Conservation (phyloP, 1,139 yeast genomes). For the Hansenula lynferdii region DNA sequence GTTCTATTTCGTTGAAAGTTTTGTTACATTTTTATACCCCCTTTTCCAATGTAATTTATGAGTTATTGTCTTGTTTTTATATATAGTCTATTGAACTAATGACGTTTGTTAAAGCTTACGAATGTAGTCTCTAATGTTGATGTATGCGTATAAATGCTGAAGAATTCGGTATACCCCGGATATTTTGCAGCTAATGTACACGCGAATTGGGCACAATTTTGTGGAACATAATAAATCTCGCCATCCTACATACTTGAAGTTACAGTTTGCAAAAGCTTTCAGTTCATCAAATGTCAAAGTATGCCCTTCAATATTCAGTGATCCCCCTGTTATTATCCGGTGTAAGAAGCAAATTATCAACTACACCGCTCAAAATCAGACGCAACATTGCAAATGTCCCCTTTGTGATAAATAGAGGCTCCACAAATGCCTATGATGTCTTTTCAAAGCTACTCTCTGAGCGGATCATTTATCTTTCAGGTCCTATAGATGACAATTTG, state of each 20-base stretch:
- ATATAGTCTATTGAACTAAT: too few relatives aligned
- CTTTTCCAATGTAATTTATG: neutral
- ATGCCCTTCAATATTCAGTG: too few relatives aligned
- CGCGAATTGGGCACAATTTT: too few relatives aligned
- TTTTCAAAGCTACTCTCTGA: constrained; percentile 23
- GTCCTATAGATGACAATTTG: constrained; percentile 25
- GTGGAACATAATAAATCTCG: too few relatives aligned
- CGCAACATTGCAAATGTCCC: constrained; percentile 6
- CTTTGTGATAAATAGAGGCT: neutral
- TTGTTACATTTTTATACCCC: neutral
- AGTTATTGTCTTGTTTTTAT: neutral
- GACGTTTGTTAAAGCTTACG: too few relatives aligned
- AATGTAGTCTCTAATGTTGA: too few relatives aligned
- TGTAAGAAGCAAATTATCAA: neutral
- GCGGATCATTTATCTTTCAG: constrained; percentile 26
- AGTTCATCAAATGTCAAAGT: too few relatives aligned
- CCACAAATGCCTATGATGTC: constrained; percentile 11
- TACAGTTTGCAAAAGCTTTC: too few relatives aligned
- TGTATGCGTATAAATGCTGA: too few relatives aligned
- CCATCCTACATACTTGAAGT: too few relatives aligned
- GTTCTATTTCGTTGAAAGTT: neutral
- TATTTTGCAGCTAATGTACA: neutral
- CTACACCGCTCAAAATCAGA: too few relatives aligned
- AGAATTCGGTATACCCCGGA: neutral
- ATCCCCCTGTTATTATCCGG: too few relatives aligned